Evolutionary conservation across 768 basidiomycete species (phyloP).

Genomic region (Russula foetens): DNA sequence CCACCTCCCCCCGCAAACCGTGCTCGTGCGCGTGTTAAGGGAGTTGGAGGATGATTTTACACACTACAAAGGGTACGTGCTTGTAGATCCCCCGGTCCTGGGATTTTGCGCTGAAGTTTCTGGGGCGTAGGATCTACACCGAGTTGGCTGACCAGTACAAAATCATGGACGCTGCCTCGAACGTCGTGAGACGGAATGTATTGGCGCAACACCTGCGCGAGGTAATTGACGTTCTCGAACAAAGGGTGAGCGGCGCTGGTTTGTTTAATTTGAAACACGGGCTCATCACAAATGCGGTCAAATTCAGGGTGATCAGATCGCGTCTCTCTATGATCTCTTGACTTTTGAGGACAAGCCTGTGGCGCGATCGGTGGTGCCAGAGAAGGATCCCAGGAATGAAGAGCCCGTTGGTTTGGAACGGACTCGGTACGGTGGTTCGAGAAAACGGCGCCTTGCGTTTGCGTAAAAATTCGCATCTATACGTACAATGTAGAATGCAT

Average conservation of each 20-base stretch:
- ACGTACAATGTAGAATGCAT: background rate
- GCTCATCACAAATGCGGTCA: slow-evolving; percentile 12
- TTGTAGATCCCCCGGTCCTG: background rate
- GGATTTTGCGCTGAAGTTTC: background rate
- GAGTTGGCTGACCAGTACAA: slow-evolving; percentile 93
- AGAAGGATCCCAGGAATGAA: slow-evolving; percentile 5
- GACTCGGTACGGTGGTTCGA: background rate
- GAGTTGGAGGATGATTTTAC: slow-evolving; percentile 94
- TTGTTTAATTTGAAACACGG: slow-evolving; percentile 1
- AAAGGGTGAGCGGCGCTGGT: slow-evolving; percentile 50
- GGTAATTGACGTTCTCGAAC: slow-evolving; percentile 86
- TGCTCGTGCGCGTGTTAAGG: slow-evolving; percentile 70
- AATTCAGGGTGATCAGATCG: slow-evolving; percentile 83
- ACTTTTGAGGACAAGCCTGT: slow-evolving; percentile 61
- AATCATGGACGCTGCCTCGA: slow-evolving; percentile 74
- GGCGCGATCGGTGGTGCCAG: slow-evolving; percentile 18
- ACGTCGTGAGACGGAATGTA: slow-evolving; percentile 74
- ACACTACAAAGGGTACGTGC: slow-evolving; percentile 82
- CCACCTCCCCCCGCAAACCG: slow-evolving; percentile 76
- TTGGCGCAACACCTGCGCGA: slow-evolving; percentile 84
- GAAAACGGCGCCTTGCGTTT: slow-evolving; percentile 8
- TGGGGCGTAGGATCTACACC: slow-evolving; percentile 65
- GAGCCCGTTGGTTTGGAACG: background rate
- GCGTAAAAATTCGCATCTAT: slow-evolving; percentile 4
- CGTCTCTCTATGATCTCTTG: slow-evolving; percentile 80